These are phyloP conservation scores for Apiospora rasikravindrae DNA, from an alignment of 2,329 filamentous ascomycete species.

Conservation along the genomic window DNA sequence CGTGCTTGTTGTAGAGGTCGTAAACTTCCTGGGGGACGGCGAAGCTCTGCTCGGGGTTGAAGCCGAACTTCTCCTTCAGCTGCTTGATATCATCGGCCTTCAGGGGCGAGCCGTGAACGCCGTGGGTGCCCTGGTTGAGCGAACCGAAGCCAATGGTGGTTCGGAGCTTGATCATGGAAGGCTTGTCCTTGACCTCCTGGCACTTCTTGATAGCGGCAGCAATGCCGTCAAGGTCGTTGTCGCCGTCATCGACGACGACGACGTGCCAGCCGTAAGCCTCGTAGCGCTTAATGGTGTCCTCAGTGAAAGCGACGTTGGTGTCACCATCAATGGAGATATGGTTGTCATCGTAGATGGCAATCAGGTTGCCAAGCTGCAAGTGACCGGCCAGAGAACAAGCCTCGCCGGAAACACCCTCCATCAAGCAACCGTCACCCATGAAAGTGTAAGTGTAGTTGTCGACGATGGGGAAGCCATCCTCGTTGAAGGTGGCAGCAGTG, in stretches of 20 bases:
- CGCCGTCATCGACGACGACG: conserved; percentile 82
- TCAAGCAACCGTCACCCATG: conserved; percentile 97
- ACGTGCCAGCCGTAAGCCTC: conserved; percentile 98
- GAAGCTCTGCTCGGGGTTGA: conserved; percentile 93
- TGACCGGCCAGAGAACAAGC: conserved; percentile 92
- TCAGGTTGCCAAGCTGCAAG: conserved; percentile 96
- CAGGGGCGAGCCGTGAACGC: conserved; percentile 94
- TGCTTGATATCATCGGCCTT: conserved; percentile 94
- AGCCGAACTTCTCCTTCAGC: conserved; percentile 94
- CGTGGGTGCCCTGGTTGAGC: conserved; percentile 87
- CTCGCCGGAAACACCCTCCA: conserved; percentile 97
- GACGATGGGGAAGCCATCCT: conserved; percentile 86
- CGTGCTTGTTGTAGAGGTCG: conserved; percentile 85
- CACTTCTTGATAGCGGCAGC: conserved; percentile 86
- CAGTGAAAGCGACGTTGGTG: conserved; percentile 95
- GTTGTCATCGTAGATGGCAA: conserved; percentile 98
- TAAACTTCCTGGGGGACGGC: conserved; percentile 94
- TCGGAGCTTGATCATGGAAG: conserved; percentile 92
- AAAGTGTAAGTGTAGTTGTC: conserved; percentile 98
- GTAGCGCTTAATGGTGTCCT: conserved; percentile 94
- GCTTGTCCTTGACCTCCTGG: conserved; percentile 92
- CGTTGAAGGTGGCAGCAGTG: conserved; percentile 92
- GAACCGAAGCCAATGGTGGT: conserved; percentile 98
- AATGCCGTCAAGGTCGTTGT: conserved; percentile 85
- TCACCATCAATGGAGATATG: conserved; percentile 95